Percentiles rank a stretch among this genome's conserved stretches.
Evolutionary conservation across 1,139 yeast species (phyloP).

Genomic region (Nakaseomyces bracarensis): DNA sequence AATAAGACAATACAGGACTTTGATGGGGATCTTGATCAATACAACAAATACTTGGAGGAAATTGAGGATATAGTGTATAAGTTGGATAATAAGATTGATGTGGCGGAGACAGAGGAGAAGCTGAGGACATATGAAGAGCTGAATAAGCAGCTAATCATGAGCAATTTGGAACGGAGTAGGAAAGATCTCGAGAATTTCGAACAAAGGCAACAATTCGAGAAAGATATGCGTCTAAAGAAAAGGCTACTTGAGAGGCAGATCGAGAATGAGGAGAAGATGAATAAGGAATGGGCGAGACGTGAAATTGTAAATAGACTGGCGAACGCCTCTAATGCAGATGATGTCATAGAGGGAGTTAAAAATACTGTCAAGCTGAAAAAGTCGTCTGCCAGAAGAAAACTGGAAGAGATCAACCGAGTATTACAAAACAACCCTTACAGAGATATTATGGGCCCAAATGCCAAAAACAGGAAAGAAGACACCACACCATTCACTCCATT

Average conservation of each 20-base stretch:
- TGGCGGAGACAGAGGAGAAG: slow-evolving; percentile 61
- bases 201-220: slow-evolving; percentile 45
- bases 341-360: slow-evolving; percentile 44
- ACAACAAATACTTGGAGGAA: slow-evolving; percentile 71
- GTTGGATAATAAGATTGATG: slow-evolving; percentile 59
- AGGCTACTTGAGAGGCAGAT: slow-evolving; percentile 58
- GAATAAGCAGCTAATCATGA: slow-evolving; percentile 67
- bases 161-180: slow-evolving; percentile 63
- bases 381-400: slow-evolving; percentile 54
- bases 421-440: slow-evolving; percentile 30
- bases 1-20: slow-evolving; percentile 79
- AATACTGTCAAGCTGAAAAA: slow-evolving; percentile 56
- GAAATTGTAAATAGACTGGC: slow-evolving; percentile 62
- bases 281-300: slow-evolving; percentile 49
- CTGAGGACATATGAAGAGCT: slow-evolving; percentile 64
- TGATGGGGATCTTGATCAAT: slow-evolving; percentile 45
- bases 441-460: slow-evolving; percentile 13
- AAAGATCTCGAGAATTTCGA: slow-evolving; percentile 54
- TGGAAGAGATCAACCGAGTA: slow-evolving; percentile 52
- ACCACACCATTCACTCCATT: slow-evolving; percentile 81
- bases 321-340: slow-evolving; percentile 31
- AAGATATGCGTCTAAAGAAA: slow-evolving; percentile 51
- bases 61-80: slow-evolving; percentile 78
- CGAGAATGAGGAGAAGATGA: slow-evolving; percentile 59
- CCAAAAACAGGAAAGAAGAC: slow-evolving; percentile 18